phyloP scores from a whole-genome alignment of 371 early-diverging fungal genomes.

The Circinella umbellata region DNA sequence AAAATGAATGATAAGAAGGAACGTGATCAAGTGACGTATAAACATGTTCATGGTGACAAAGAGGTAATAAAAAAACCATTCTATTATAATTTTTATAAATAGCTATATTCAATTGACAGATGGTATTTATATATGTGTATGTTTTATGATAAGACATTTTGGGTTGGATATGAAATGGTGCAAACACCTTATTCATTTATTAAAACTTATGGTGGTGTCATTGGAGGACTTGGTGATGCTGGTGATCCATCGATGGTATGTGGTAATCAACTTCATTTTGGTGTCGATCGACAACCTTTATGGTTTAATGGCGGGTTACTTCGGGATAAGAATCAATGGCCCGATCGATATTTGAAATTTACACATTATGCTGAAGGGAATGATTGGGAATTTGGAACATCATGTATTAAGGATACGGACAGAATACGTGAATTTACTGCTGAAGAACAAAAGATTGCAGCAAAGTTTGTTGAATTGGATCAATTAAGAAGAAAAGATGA shows the following conservation, averaged over 20 bases:
- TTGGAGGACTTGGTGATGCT: constrained; percentile 57
- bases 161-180: constrained; percentile 65
- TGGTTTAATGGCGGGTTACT: constrained; percentile 62
- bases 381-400: constrained; percentile 41
- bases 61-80: constrained; percentile 35
- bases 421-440: constrained; percentile 25
- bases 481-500: constrained; percentile 25
- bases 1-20: constrained; percentile 61
- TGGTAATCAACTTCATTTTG: constrained; percentile 58
- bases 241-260: constrained; percentile 51
- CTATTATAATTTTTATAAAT: background rate
- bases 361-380: constrained; percentile 39
- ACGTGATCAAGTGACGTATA: constrained; percentile 52
- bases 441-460: constrained; percentile 20
- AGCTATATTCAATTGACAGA: too few species aligned
- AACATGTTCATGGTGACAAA: constrained; percentile 59
- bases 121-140: too few species aligned
- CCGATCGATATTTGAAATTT: constrained; percentile 34
- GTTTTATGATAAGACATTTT: constrained; percentile 42
- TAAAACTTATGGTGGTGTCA: constrained; percentile 54
- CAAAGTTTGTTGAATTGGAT: constrained; percentile 25
- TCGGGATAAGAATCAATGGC: constrained; percentile 49
- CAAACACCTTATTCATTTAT: constrained; percentile 62
- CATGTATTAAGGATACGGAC: constrained; percentile 38
- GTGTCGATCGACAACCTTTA: constrained; percentile 36